These are phyloP conservation scores for Diaporthe longicolla DNA, from an alignment of 2,329 filamentous ascomycete species.

Conservation along the genomic window DNA sequence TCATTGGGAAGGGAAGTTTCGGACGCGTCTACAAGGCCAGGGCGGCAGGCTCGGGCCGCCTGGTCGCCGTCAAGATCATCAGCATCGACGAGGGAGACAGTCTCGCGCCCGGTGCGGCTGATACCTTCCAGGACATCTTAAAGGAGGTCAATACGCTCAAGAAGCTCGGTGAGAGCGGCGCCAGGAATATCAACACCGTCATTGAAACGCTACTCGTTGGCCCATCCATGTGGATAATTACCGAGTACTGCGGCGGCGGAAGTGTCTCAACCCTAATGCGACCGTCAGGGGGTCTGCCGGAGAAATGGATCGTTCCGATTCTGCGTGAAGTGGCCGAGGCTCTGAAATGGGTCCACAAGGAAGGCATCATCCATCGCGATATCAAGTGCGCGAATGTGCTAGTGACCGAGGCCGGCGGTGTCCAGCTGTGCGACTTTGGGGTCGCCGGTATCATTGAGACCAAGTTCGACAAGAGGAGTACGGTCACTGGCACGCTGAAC, in stretches of 20 bases:
- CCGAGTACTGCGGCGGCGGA: conserved; percentile 87
- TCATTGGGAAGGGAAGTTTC: conserved; percentile 78
- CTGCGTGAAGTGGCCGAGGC: conserved; percentile 76
- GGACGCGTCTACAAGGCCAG: conserved; percentile 77
- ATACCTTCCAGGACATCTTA: conserved; percentile 78
- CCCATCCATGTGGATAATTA: conserved; percentile 88
- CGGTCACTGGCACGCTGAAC: conserved; percentile 85
- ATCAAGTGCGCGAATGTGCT: conserved; percentile 86
- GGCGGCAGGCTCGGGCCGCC: conserved; percentile 54
- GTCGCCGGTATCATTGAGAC: conserved; percentile 84
- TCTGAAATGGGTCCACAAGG: conserved; percentile 76
- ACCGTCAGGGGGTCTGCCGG: conserved; percentile 74
- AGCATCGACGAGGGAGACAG: conserved; percentile 85
- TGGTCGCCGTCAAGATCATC: conserved; percentile 84
- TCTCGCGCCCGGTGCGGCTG: conserved; percentile 73
- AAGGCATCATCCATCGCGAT: conserved; percentile 79
- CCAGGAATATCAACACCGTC: conserved; percentile 85
- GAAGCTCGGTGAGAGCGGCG: conserved; percentile 79
- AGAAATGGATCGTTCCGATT: conserved; percentile 79
- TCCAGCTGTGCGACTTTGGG: conserved; percentile 89
- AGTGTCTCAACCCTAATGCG: conserved; percentile 82
- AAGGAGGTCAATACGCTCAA: conserved; percentile 80
- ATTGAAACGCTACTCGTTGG: conserved; percentile 84
- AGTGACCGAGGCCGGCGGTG: conserved; percentile 80
- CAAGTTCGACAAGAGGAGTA: conserved; percentile 82